Base-by-base conservation (phyloP, 441 rosid genomes). In the Pelargonium citronellum region DNA sequence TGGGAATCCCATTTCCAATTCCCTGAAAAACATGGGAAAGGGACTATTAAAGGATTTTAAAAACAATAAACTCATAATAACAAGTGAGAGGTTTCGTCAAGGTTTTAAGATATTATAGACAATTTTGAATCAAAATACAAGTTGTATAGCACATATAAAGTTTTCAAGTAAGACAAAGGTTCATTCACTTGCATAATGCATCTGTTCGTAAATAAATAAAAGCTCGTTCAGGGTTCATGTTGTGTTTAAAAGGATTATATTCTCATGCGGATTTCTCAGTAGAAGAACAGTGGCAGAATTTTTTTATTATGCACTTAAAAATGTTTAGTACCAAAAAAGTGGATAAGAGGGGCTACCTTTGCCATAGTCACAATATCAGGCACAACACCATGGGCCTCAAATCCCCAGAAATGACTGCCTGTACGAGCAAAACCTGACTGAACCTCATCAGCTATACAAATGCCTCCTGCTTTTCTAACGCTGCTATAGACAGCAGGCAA, bases 341-440 rank as follows among this genome's bases (percentile, higher is more conserved):
- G 34, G 34, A 30, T 30, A 30, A 3, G 34, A 30, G 2, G 34
- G 34, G 34, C 1, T 30, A 94, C 99, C 92, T 94, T 94, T 73
- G 97, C 99, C 97, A 94, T 87, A 69, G 97, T 91, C 69, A 91
- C 96, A 66, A 91, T 87, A 88, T 94, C 97, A 19, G 97, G 99
- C 76, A 87, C 78, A 46, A 94, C 97, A 67, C 86, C 96, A 77
- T 94, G 99, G 3, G 91, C 89, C 79, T 89, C 86, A 67, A 91
- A 91, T 55, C 96, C 97, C 94, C 97, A 91, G 73, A 87, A 91
- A 55, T 91, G 91, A 82, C 95, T 87, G 79, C 99, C 96, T 0
- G 92, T 91, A 64, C 92, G 85, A 73, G 96, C 97, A 82, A 91
- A 91, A 44, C 96, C 97, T 12, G 91, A 86, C 83, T 91, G 99